phyloP scores from a whole-genome alignment of 805 yeast species.

The Candida pseudofarinosa region DNA sequence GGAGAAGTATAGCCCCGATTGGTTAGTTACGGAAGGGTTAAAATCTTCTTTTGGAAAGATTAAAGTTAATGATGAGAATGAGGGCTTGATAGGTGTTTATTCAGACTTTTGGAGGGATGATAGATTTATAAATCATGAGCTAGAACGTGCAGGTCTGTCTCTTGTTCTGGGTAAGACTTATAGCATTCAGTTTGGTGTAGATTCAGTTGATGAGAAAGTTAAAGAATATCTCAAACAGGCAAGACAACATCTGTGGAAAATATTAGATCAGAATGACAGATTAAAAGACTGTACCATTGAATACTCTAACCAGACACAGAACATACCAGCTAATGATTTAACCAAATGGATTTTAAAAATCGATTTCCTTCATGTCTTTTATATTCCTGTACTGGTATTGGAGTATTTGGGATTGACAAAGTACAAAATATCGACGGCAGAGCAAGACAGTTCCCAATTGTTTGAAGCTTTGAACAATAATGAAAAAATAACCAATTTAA shows the following conservation, averaged over 20 bases:
- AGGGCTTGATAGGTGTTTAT: constrained; percentile 27
- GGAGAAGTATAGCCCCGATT: constrained; percentile 12
- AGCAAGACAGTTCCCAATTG: constrained; percentile 1
- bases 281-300: constrained; percentile 15
- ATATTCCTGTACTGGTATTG: constrained; percentile 23
- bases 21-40: constrained; percentile 21
- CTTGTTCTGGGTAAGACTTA: constrained; percentile 15
- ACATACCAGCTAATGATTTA: neutral
- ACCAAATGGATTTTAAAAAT: constrained; percentile 6
- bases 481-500: constrained; percentile 4
- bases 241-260: constrained; percentile 19
- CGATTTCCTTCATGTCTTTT: constrained; percentile 21
- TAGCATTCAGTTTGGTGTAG: constrained; percentile 18
- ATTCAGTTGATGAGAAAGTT: constrained; percentile 6
- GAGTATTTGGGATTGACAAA: constrained; percentile 24
- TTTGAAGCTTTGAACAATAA: constrained; percentile 9
- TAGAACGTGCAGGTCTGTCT: neutral
- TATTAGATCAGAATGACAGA: constrained; percentile 7
- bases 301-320: constrained; percentile 4
- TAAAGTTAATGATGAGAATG: constrained; percentile 18
- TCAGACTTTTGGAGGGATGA: constrained; percentile 35
- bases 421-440: constrained; percentile 6
- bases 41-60: constrained; percentile 25
- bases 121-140: constrained; percentile 23
- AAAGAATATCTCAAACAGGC: constrained; percentile 19